Conservation (phyloP, 441 rosid genomes). For the Pelargonium fulgidum region DNA sequence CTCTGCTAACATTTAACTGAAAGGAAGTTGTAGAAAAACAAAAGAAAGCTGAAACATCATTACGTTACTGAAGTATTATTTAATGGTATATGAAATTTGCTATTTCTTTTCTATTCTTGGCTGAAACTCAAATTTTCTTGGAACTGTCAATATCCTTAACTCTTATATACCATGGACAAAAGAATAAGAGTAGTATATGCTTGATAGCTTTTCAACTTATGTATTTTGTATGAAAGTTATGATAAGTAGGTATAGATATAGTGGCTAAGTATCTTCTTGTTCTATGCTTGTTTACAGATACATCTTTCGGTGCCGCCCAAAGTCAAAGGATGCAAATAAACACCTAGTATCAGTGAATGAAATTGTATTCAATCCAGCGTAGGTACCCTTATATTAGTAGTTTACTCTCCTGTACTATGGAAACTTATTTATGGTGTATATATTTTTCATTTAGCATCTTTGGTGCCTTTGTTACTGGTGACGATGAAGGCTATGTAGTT, state of each 20-base stretch:
- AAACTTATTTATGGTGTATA: slow-evolving; percentile 11
- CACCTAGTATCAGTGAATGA: slow-evolving; percentile 59
- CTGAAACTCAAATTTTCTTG: not conserved
- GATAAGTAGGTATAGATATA: not conserved
- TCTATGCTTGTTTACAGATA: slow-evolving; percentile 37
- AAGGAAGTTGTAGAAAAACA: not conserved
- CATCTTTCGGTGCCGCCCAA: slow-evolving; percentile 70
- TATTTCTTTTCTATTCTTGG: not conserved
- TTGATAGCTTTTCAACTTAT: not conserved
- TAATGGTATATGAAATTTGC: not conserved
- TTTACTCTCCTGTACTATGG: slow-evolving; percentile 14
- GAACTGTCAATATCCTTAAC: not conserved
- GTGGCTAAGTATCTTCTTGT: not conserved
- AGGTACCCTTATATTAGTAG: slow-evolving; percentile 28
- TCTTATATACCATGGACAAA: not conserved
- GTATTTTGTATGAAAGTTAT: not conserved
- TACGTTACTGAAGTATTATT: not conserved
- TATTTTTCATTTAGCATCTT: slow-evolving; percentile 32
- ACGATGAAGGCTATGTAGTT: slow-evolving; percentile 55
- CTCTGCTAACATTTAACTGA: not conserved
- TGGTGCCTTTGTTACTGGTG: slow-evolving; percentile 69
- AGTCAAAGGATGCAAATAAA: slow-evolving; percentile 45
- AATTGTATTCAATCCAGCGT: slow-evolving; percentile 63
- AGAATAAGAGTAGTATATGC: not conserved
- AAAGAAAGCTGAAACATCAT: not conserved